Conservation (phyloP, 768 basidiomycete species). For the Mycena vitilis region DNA sequence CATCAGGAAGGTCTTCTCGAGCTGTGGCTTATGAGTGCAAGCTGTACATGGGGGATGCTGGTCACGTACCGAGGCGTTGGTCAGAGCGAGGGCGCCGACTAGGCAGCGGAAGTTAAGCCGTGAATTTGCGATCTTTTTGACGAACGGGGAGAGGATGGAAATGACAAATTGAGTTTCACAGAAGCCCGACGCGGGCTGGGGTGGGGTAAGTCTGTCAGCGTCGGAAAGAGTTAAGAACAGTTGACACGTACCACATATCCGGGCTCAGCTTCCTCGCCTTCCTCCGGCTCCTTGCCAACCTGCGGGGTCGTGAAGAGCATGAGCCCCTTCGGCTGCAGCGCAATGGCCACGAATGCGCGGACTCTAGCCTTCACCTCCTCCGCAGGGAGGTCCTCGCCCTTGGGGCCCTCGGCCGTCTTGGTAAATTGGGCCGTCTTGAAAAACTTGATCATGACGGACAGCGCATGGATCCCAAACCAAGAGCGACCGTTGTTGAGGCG, state of each 20-base stretch:
- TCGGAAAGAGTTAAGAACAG: not conserved
- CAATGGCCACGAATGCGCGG: too few species aligned
- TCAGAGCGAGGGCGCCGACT: not conserved
- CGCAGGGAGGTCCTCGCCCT: not conserved
- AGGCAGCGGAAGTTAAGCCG: not conserved
- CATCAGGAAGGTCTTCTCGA: not conserved
- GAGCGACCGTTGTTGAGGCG: conserved; percentile 1
- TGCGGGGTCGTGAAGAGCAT: too few species aligned
- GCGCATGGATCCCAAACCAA: not conserved
- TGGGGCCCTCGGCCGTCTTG: not conserved
- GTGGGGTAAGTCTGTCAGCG: not conserved
- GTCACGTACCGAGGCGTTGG: not conserved
- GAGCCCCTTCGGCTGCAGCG: too few species aligned
- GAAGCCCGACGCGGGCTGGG: not conserved
- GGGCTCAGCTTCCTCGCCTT: not conserved
- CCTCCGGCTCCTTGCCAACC: too few species aligned
- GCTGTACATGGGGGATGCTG: not conserved
- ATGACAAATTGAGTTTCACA: not conserved
- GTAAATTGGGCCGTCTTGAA: not conserved
- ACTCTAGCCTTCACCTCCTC: too few species aligned
- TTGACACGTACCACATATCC: not conserved
- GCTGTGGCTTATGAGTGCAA: not conserved
- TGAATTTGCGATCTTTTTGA: not conserved
- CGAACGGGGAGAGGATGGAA: not conserved
- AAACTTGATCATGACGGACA: not conserved